Evolutionary conservation across 2,329 filamentous ascomycete species (phyloP), one percentile per base, ranked within the genome.

Genomic region (Diplodia scrobiculata): DNA sequence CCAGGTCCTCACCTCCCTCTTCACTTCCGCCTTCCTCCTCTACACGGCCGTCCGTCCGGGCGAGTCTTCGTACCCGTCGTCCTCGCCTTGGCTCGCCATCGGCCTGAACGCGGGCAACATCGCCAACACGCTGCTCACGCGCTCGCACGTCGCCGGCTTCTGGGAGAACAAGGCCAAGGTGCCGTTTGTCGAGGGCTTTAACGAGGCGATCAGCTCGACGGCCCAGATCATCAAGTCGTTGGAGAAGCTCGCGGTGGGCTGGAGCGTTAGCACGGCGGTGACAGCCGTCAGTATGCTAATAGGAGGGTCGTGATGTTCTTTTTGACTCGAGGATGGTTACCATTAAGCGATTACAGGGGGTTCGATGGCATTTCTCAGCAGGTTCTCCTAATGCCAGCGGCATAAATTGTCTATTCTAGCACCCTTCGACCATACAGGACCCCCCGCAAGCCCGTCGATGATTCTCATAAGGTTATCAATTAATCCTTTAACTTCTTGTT

Each of bases 101-200:
- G 67, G 68, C 10, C 50, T 72, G 1, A 68, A 67, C 29, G 53
- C 51, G 2, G 65, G 68, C 5, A 72, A 72, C 32, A 63, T 71
- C 3, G 67, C 54, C 1, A 62, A 68, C 1, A 13, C 69, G 1
- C 67, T 73, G 27, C 60, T 68, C 0, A 67, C 75, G 1, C 67
- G 72, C 14, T 59, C 52, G 0, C 73, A 78, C 63, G 75, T 77
- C 70, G 69, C 69, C 2, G 67, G 63, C 0, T 77, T 76, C 66
- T 78, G 76, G 77, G 73, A 74, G 55, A 71, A 72, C 14, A 69
- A 67, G 50, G 70, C 71, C 3, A 72, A 72, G 29, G 68, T 78
- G 1, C 77, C 77, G 17, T 74, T 78, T 55, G 70, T 77, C 1
- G 67, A 74, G 50, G 72, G 73, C 10, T 78, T 75, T 68, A 79